Base-by-base conservation (phyloP, 345 rosid genomes). In the Moricandia moricandioides region DNA sequence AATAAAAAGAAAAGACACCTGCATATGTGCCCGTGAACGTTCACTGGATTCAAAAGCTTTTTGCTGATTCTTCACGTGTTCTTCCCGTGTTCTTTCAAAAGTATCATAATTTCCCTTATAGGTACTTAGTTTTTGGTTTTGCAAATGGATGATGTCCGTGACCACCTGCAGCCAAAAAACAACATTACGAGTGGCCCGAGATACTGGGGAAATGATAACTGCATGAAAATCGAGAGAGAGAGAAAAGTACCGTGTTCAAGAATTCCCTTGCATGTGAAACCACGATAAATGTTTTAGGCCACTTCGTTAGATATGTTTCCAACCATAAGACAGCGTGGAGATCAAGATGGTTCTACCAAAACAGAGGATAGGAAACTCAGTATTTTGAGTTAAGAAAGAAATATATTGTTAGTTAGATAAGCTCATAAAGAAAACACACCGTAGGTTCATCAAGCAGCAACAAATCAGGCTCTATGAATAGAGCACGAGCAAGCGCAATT, bases 211-310 rank as follows among this genome's bases (percentile, higher is more conserved):
- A 27, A 37, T n/a, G n/a, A n/a, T 40, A 70, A 49, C 29, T 60
- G 65, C 77, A 65, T n/a, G 61, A 13, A 24, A 61, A 71, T 65
- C 58, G 43, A 18, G 60, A 30, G 52, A 47, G 29, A 33, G 8
- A 43, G 18, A n/a, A 62, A 56, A 39, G 67, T 89, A 95, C 99
- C 83, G 85, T 86, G 84, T 95, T 95, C 85, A 95, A 83, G 83
- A 95, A 95, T 82, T 95, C 98, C 79, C 99, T 86, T 69, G 99
- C 99, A 84, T 92, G 98, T 64, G 99, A 95, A 71, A 95, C 99
- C 68, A 90, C 99, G 61, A 95, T 89, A 80, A 90, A 86, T 33
- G 99, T 95, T 85, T 95, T 95, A 18, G 98, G 97, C 99, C 99
- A 95, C 81, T 95, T 92, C 72, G 89, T 84, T 63, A 95, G 85